Base-by-base conservation (phyloP, 2,329 filamentous ascomycete species). In the Hirsutella thompsonii region DNA sequence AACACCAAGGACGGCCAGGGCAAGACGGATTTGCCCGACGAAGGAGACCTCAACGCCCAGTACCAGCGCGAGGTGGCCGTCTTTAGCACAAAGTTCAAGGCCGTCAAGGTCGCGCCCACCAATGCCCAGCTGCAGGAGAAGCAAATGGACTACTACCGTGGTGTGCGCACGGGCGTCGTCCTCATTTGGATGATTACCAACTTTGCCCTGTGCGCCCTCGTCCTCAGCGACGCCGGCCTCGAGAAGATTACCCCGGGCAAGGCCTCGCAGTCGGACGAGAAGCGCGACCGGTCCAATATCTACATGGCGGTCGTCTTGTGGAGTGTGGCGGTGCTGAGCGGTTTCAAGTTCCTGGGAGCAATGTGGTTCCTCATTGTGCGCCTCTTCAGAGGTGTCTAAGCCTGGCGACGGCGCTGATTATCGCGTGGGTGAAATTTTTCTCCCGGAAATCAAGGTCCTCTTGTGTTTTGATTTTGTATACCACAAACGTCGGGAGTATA, bases 81-180 rank as follows among this genome's bases (percentile, higher is more conserved):
- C 13, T 94, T 96, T 57, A 64, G 72, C 36, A 66, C 68, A 20
- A 96, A 95, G 61, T 77, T 77, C 36, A 79, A 81, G 21, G 78
- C 81, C 47, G 80, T 87, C 47, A 79, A 81, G 61, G 79, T 76
- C 53, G 53, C 68, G 0, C 72, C 75, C 0, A 70, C 69, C 1
- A 58, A 72, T 0, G 57, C 66, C 0, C 69, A 76, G 50, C 64
- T 74, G 36, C 71, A 78, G 29, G 89, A 95, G 57, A 86, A 83
- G 55, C 90, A 98, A 61, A 87, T 95, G 68, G 92, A 98, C 60
- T 98, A 96, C 65, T 98, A 98, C 73, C 88, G 89, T 54, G 92
- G 89, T 49, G 94, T 98, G 59, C 79, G 92, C 47, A 93, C 85
- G 18, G 78, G 86, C 21, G 89, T 95, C 50, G 92, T 98, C 23